Percentiles rank a stretch among this genome's conserved stretches.
Conservation (phyloP, 2,329 filamentous ascomycete species). For the Pseudogymnoascus verrucosus region DNA sequence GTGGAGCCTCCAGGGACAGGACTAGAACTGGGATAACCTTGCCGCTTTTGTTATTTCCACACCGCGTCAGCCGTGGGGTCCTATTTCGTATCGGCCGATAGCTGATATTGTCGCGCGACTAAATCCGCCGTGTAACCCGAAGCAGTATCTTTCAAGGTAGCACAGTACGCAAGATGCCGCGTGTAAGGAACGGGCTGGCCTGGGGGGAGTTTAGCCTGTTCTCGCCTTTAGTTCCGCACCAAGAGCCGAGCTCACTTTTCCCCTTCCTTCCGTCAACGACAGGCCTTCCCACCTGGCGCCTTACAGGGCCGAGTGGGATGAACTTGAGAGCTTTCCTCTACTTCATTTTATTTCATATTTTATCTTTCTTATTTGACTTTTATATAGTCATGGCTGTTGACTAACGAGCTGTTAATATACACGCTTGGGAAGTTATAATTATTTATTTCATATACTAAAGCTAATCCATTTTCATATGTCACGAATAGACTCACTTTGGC, state of each 20-base stretch:
- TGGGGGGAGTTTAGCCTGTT: neutral
- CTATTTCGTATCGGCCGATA: neutral
- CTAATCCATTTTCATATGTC: no score
- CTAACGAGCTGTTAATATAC: no score
- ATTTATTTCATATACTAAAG: no score
- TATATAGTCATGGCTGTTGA: neutral
- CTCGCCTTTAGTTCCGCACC: neutral
- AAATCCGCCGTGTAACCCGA: neutral
- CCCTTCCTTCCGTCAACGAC: neutral
- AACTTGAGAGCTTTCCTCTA: no score
- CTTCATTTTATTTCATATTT: neutral
- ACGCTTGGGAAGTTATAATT: no score
- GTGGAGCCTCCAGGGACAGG: neutral
- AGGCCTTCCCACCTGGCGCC: neutral
- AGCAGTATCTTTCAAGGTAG: neutral
- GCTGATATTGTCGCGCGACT: neutral
- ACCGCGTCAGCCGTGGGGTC: neutral
- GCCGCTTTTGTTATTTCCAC: neutral
- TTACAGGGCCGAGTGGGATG: neutral
- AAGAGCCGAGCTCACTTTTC: neutral
- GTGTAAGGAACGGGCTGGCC: neutral
- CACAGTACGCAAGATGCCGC: neutral
- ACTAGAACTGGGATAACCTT: neutral
- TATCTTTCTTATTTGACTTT: neutral
- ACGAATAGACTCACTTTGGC: neutral